Evolutionary conservation across 257 asterid genomes (phyloP).

Genomic region (Lycium ferocissimum): DNA sequence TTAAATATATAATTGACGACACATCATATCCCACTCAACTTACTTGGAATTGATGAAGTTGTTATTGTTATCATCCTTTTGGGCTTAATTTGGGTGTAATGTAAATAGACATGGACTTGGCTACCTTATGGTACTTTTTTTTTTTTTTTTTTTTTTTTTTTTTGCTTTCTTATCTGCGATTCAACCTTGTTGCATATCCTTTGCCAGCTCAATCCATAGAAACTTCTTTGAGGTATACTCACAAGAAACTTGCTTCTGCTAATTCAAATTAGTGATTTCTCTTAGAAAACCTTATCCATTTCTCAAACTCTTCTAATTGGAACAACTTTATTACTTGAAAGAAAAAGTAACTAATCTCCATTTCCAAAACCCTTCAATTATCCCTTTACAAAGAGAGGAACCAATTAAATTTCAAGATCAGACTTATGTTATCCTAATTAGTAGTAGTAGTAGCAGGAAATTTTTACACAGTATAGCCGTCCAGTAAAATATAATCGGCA

Average conservation of each 20-base stretch:
- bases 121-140: background rate
- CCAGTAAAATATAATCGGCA: no score
- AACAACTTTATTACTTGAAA: background rate
- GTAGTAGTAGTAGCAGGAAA: no score
- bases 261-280: background rate
- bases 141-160: background rate
- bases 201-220: constrained; percentile 7
- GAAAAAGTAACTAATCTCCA: background rate
- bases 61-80: no score
- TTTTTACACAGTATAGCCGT: no score
- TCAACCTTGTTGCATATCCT: constrained; percentile 12
- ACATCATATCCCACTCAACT: no score
- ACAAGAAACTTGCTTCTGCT: background rate
- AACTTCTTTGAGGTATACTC: background rate
- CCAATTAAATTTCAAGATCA: no score
- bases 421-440: no score
- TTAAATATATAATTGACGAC: no score
- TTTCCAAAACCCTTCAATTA: background rate
- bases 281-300: background rate
- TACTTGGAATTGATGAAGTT: no score
- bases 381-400: background rate
- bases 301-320: background rate
- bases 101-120: background rate
- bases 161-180: background rate
- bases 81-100: no score